Base-by-base conservation (phyloP, 2,329 filamentous ascomycete species). In the Venturia asperata region DNA sequence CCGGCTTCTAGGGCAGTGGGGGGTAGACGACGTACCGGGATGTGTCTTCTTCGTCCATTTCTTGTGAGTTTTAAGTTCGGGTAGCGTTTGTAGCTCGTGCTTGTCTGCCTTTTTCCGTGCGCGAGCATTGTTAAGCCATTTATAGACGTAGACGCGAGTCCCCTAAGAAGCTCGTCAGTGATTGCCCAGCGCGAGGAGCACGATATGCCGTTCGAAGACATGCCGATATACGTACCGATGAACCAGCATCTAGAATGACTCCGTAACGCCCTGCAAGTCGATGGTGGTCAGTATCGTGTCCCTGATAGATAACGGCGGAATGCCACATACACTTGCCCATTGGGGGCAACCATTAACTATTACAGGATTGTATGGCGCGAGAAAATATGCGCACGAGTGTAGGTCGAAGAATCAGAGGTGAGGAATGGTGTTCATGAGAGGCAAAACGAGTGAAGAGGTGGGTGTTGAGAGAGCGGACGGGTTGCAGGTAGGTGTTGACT, bases 171-270 rank as follows among this genome's bases (percentile, higher is more conserved):
- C n/a, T n/a, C n/a, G 42, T 65, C 47, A 63, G 41, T 52, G 62
- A 41, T 62, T 45, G 47, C 43, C 65, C 27, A 37, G 52, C 30
- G 27, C 30, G 10, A 58, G 27, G 9, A 58, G 17, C n/a, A 30
- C 9, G 9, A 9, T 11, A 7, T 58, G 52, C 19, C 52, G 7
- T n/a, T 58, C 30, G 9, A 24, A 58, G 52, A 37, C 52, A 58
- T 58, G 15, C 5, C 3, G 17, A 15, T 3, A 3, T n/a, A 76
- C 80, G 69, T 77, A 85, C 83, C 72, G 94, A 97, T 77, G 94
- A 97, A 71, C 94, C 94, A 75, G 94, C 94, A 83, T 99, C 94
- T 73, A 99, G 85, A 74, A 99, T 92, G 72, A 97, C 90, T 74
- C 92, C 94, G 82, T 95, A 97, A 79, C 81, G 80, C 81, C 82